Evolutionary conservation across 345 rosid genomes (phyloP).

Genomic region (Eucalyptus tenuipes): DNA sequence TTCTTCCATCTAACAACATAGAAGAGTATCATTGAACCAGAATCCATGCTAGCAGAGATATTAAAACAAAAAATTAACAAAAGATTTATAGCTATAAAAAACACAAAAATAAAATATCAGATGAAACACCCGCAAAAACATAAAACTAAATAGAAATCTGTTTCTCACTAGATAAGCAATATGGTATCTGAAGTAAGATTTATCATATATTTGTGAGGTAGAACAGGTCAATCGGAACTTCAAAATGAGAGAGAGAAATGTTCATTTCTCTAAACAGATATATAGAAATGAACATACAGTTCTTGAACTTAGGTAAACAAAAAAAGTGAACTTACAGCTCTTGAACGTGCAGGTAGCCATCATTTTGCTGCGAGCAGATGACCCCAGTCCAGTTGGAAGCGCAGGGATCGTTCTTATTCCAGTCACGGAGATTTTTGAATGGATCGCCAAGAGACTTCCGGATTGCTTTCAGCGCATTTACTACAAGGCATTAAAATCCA

Average conservation of each 20-base stretch:
- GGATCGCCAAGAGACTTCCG: constrained; percentile 40
- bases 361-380: constrained; percentile 29
- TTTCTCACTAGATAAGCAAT: background rate
- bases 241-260: background rate
- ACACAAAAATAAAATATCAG: background rate
- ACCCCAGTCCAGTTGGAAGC: constrained; percentile 86
- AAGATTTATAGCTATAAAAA: background rate
- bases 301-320: background rate
- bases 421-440: constrained; percentile 43
- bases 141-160: background rate
- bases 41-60: background rate
- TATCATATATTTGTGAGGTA: background rate
- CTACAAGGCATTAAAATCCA: constrained; percentile 7
- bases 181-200: background rate
- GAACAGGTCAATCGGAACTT: background rate
- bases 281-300: background rate
- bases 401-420: constrained; percentile 84
- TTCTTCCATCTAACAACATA: background rate
- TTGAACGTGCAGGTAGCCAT: constrained; percentile 54
- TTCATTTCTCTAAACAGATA: background rate
- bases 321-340: constrained; percentile 41
- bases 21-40: background rate
- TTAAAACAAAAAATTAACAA: background rate
- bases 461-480: constrained; percentile 45
- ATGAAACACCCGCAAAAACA: background rate